Base-by-base conservation (phyloP, 139 green algal genomes). In the Chlamydomonas eustigma region DNA sequence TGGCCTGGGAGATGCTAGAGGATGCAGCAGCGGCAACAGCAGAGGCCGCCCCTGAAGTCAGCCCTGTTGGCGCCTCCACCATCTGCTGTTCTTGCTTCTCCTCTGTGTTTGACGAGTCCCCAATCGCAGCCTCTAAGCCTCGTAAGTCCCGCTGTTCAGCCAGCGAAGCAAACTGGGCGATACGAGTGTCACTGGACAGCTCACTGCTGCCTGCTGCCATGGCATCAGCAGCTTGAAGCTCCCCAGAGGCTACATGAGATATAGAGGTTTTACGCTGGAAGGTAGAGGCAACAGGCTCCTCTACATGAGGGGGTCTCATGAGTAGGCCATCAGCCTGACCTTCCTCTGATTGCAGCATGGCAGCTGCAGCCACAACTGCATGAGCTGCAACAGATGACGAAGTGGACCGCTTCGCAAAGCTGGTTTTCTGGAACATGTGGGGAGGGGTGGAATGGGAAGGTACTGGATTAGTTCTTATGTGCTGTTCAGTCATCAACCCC, bases 131-230 rank as follows among this genome's bases (percentile, higher is more conserved):
- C 66, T 90, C 83, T 25, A 90, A 52, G 5, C 85, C 85, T 2
- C 71, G 76, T 51, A 90, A 74, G 72, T 96, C 90, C 0, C 75
- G 75, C 72, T 92, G 84, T 76, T 97, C 92, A 12, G 93, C 93
- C 34, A 97, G 81, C 4, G 78, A 81, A 0, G 90, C 90, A 68
- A 97, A 84, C 80, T 95, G 89, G 30, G 74, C 80, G 0, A 76
- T 79, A 39, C 85, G 73, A 5, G 52, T 44, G 30, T 50, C 79
- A 28, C 64, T 75, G 4, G 73, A 34, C 63, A 52, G 37, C 74
- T 65, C 37, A 39, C 28, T 31, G 64, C 37, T 25, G 39, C 66
- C 18, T 22, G 6, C 5, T n/a, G n/a, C n/a, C n/a, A n/a, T n/a
- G n/a, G n/a, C n/a, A n/a, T n/a, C n/a, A n/a, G n/a, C n/a, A n/a